Conservation (phyloP, 2,329 filamentous ascomycete species). For the Escovopsis sp. region DNA sequence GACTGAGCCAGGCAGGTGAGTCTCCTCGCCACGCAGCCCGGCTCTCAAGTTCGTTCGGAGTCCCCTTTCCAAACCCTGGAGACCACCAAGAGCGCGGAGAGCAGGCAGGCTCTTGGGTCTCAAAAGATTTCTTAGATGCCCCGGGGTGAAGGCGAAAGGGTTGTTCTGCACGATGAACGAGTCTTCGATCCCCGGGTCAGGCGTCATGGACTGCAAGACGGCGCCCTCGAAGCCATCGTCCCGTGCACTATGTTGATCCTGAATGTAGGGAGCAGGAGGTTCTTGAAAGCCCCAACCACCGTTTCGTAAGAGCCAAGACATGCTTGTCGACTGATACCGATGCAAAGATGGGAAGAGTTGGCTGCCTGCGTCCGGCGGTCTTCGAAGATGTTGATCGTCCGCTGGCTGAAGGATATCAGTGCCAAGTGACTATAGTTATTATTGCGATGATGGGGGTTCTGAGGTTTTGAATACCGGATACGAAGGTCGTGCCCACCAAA, state of each 20-base stretch:
- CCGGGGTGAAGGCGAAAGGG: conserved; percentile 2
- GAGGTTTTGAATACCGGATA: too few species aligned
- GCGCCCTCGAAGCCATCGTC: conserved; percentile 9
- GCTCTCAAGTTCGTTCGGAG: conserved; percentile 47
- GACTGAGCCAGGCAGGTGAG: conserved; percentile 43
- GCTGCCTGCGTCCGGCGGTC: too few species aligned
- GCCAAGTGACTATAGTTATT: too few species aligned
- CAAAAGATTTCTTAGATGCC: conserved; percentile 58
- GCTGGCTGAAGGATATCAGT: too few species aligned
- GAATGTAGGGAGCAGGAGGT: too few species aligned
- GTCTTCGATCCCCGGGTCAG: conserved; percentile 55
- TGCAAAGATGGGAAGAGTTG: too few species aligned
- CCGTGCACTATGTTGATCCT: background rate
- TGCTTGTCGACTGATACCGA: too few species aligned
- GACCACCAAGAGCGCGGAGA: conserved; percentile 59
- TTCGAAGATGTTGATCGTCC: too few species aligned
- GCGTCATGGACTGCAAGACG: conserved; percentile 17
- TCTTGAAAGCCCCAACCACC: too few species aligned
- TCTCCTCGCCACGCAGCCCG: conserved; percentile 59
- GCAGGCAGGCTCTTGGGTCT: conserved; percentile 66
- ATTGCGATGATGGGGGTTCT: too few species aligned
- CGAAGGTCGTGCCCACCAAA: too few species aligned
- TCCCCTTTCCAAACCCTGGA: conserved; percentile 59
- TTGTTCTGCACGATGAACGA: conserved; percentile 23
- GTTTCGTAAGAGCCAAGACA: too few species aligned